These are phyloP conservation scores for Moesziomyces aphidis DNA, from an alignment of 1,284 basidiomycete genomes.

Conservation along the genomic window DNA sequence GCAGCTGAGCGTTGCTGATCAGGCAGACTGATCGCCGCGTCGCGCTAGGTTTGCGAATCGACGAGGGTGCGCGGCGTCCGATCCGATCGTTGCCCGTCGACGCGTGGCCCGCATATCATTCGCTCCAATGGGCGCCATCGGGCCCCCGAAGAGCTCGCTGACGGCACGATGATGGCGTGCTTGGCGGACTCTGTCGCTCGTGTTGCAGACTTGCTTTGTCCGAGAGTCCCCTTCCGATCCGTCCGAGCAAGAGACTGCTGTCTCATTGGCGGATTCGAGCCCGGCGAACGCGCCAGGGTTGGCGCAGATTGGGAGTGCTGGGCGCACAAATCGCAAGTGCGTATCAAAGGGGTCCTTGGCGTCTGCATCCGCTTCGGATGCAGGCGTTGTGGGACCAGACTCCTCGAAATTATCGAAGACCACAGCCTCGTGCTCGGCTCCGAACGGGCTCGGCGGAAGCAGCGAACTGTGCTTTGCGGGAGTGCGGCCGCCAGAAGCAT, in stretches of 20 bases:
- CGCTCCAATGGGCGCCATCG: not conserved
- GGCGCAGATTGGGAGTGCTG: constrained; percentile 29
- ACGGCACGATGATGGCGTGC: constrained; percentile 25
- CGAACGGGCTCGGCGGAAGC: constrained; percentile 3
- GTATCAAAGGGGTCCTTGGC: constrained; percentile 19
- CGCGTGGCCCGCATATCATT: constrained; percentile 14
- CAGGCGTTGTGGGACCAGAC: constrained; percentile 11
- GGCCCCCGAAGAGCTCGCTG: constrained; percentile 19
- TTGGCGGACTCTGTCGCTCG: constrained; percentile 12
- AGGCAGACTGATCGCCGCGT: constrained; percentile 9
- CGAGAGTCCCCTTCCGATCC: constrained; percentile 2
- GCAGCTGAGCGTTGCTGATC: not conserved
- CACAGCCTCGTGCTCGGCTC: constrained; percentile 31
- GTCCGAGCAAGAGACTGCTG: constrained; percentile 3
- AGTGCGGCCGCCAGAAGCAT: not conserved
- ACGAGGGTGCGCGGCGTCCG: constrained; percentile 14
- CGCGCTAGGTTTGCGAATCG: constrained; percentile 13
- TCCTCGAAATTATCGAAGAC: constrained; percentile 51
- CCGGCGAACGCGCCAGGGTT: constrained; percentile 27
- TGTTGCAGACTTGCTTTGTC: not conserved
- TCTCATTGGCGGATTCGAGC: constrained; percentile 10
- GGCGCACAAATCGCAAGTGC: constrained; percentile 40
- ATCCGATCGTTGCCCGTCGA: constrained; percentile 34
- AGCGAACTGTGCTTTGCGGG: not conserved
- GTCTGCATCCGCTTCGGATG: constrained; percentile 19